Evolutionary conservation across 2,329 filamentous ascomycete species (phyloP).

Genomic region (Elsinoe arachidis): DNA sequence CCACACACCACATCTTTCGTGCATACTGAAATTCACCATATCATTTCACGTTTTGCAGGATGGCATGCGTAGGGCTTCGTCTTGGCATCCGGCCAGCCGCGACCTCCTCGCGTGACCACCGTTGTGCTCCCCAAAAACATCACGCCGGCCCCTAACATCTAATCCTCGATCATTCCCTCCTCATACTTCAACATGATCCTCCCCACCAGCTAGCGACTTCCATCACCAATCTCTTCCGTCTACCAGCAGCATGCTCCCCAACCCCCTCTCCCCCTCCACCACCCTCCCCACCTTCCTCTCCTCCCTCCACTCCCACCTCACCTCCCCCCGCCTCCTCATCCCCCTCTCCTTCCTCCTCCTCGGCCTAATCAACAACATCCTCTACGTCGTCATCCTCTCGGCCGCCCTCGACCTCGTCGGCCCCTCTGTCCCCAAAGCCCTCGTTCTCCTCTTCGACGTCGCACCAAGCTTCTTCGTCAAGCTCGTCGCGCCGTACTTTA

Average conservation of each 20-base stretch:
- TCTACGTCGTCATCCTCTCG: slow-evolving; percentile 94
- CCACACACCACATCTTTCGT: background rate
- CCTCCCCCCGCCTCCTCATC: background rate
- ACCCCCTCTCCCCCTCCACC: slow-evolving; percentile 12
- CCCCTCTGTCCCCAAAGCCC: slow-evolving; percentile 72
- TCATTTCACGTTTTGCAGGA: background rate
- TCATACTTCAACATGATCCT: background rate
- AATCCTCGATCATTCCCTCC: background rate
- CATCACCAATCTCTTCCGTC: background rate
- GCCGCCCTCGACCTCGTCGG: slow-evolving; percentile 93
- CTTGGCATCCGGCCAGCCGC: slow-evolving; percentile 6
- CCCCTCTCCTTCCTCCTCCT: slow-evolving; percentile 9
- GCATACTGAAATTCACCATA: background rate
- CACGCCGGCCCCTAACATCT: background rate
- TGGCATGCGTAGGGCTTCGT: background rate
- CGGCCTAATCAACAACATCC: slow-evolving; percentile 89
- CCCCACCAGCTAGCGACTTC: background rate
- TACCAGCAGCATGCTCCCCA: slow-evolving; percentile 3
- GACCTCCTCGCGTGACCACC: slow-evolving; percentile 5
- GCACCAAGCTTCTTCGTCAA: slow-evolving; percentile 84
- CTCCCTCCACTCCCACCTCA: background rate
- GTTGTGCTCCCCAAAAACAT: background rate
- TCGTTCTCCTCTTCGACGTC: slow-evolving; percentile 88
- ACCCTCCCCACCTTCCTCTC: slow-evolving; percentile 8
- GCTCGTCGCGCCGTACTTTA: slow-evolving; percentile 84